Evolutionary conservation across 2,329 filamentous ascomycete genomes (phyloP).

Genomic region (Rhytidhysteron rufulum): DNA sequence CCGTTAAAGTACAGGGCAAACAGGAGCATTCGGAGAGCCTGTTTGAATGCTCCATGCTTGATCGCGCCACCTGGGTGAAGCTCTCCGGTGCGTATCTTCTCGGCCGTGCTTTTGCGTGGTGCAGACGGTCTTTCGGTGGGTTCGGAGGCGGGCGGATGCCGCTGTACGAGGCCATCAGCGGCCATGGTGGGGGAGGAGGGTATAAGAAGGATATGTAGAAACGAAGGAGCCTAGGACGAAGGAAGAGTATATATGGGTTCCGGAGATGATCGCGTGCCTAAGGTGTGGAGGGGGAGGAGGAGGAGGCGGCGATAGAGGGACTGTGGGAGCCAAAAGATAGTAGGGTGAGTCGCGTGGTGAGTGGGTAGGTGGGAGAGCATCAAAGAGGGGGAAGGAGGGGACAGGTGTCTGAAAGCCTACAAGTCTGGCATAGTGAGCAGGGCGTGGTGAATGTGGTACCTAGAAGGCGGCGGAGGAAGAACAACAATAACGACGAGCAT

Average conservation of each 20-base stretch:
- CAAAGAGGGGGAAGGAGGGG: not conserved
- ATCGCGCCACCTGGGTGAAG: constrained; percentile 34
- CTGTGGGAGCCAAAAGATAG: too few species aligned
- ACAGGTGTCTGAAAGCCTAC: constrained; percentile 3
- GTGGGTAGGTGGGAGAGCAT: too few species aligned
- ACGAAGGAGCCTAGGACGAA: constrained; percentile 4
- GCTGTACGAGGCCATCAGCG: constrained; percentile 26
- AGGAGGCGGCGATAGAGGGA: not conserved
- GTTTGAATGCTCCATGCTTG: constrained; percentile 41
- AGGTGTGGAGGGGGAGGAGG: not conserved
- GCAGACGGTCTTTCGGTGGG: constrained; percentile 14
- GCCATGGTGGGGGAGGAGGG: constrained; percentile 18
- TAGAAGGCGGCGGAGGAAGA: not conserved
- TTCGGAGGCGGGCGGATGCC: constrained; percentile 25
- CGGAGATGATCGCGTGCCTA: not conserved
- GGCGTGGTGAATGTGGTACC: not conserved
- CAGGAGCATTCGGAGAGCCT: constrained; percentile 41
- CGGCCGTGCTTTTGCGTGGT: not conserved
- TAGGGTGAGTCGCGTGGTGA: too few species aligned
- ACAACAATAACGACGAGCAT: too few species aligned
- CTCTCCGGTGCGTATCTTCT: constrained; percentile 11
- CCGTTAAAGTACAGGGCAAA: constrained; percentile 46
- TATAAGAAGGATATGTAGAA: constrained; percentile 1
- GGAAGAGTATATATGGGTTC: constrained; percentile 2
- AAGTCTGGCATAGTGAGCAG: constrained; percentile 2